A percentile compares a stretch with the other conserved stretches of the same genome.
Conservation (phyloP, 129 eudicot species). For the Flaveria sonorensis region DNA sequence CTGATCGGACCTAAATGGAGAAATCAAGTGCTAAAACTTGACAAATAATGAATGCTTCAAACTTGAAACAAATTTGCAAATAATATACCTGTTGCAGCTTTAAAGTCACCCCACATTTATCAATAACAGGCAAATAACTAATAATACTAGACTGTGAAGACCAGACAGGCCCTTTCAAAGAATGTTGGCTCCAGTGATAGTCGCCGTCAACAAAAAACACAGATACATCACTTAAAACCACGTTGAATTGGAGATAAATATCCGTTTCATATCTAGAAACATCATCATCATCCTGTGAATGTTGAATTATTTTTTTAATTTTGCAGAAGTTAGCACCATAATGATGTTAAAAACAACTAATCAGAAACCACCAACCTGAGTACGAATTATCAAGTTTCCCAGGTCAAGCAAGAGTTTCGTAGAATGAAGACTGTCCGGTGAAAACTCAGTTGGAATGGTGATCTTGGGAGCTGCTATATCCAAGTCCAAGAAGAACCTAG, state of each 20-base stretch:
- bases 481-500: slow-evolving; percentile 91
- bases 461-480: slow-evolving; percentile 98
- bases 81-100: slow-evolving; percentile 87
- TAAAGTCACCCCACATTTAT: slow-evolving; percentile 76
- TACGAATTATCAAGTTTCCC: slow-evolving; percentile 85
- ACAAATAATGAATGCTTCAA: background rate
- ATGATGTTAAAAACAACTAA: background rate
- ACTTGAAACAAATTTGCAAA: slow-evolving; percentile 6
- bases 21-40: slow-evolving; percentile 16
- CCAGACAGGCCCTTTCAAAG: slow-evolving; percentile 34
- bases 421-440: slow-evolving; percentile 71
- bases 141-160: slow-evolving; percentile 46
- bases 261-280: slow-evolving; percentile 50
- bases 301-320: slow-evolving; percentile 14
- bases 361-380: slow-evolving; percentile 54
- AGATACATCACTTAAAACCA: slow-evolving; percentile 88
- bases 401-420: slow-evolving; percentile 94
- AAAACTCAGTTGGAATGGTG: slow-evolving; percentile 86
- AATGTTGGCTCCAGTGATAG: slow-evolving; percentile 67
- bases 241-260: slow-evolving; percentile 74
- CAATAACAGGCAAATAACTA: slow-evolving; percentile 81
- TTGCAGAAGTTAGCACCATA: slow-evolving; percentile 8
- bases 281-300: slow-evolving; percentile 66
- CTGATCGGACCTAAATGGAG: slow-evolving; percentile 65
- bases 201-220: slow-evolving; percentile 96